Conservation (phyloP, 108 stramenopile genomes). For the Stephanodiscus minutulus region DNA sequence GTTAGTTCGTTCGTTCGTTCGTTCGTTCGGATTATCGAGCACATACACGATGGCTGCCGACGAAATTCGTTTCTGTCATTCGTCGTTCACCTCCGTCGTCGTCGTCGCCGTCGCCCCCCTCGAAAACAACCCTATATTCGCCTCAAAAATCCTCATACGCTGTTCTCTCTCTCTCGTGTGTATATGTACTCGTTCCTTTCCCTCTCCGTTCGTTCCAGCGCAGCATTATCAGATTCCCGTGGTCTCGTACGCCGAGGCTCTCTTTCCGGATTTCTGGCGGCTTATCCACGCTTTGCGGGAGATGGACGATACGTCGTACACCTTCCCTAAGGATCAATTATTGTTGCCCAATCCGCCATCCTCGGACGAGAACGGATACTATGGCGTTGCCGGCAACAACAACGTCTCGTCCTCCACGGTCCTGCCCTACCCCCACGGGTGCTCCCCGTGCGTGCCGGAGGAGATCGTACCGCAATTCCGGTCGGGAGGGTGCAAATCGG, state of each 20-base stretch:
- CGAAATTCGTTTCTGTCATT: too few species aligned
- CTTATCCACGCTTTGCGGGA: conserved; percentile 37
- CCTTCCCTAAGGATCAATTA: conserved; percentile 30
- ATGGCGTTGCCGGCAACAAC: too few species aligned
- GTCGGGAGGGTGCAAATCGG: conserved; percentile 48
- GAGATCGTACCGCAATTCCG: conserved; percentile 51
- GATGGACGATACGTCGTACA: conserved; percentile 40
- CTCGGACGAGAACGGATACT: too few species aligned
- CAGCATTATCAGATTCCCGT: conserved; percentile 74
- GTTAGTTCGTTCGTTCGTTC: too few species aligned
- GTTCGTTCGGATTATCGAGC: too few species aligned
- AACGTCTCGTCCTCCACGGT: conserved; percentile 45
- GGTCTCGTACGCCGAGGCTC: conserved; percentile 58
- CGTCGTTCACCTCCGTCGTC: too few species aligned
- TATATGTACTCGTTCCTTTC: too few species aligned
- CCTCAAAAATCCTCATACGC: too few species aligned
- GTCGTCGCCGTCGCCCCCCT: too few species aligned
- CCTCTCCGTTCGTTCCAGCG: conserved; percentile 7
- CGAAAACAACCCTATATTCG: background rate
- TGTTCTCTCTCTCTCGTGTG: too few species aligned
- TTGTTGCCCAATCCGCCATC: conserved; percentile 7
- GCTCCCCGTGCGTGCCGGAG: conserved; percentile 46
- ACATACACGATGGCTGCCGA: too few species aligned
- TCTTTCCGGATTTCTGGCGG: conserved; percentile 52
- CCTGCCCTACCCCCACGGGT: conserved; percentile 63